phyloP scores from a whole-genome alignment of 305 asterid species.

The Fraxinus albicans region DNA sequence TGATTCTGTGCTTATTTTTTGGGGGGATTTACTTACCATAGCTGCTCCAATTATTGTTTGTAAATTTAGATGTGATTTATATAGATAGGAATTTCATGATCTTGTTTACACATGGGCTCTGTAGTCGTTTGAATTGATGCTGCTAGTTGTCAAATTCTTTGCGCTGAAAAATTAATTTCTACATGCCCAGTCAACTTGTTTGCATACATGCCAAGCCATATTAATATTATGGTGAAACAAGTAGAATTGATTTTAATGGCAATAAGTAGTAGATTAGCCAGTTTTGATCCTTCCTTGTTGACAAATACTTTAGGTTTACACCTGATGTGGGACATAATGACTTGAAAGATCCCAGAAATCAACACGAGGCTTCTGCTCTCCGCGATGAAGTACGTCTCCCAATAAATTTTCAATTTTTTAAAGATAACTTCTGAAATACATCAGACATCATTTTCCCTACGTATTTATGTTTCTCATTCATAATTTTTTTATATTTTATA shows the following conservation, averaged over 20 bases:
- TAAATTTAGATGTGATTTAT: background rate
- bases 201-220: background rate
- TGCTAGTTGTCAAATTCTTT: background rate
- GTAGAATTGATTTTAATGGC: conserved; percentile 1
- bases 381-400: conserved; percentile 80
- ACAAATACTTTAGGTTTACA: conserved; percentile 52
- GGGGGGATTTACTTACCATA: background rate
- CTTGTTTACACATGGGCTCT: background rate
- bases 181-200: background rate
- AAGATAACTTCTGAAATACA: conserved; percentile 22
- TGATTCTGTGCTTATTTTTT: background rate
- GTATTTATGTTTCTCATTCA: conserved; percentile 16
- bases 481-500: conserved; percentile 13
- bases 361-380: conserved; percentile 82
- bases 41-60: background rate
- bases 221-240: background rate
- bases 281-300: conserved; percentile 22
- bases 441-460: conserved; percentile 3
- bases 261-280: background rate
- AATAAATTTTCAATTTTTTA: conserved; percentile 16
- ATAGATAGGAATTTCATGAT: background rate
- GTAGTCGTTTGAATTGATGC: background rate
- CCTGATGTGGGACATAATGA: conserved; percentile 62
- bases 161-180: background rate
- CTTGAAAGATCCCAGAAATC: conserved; percentile 66